Evolutionary conservation across 306 rosid genomes (phyloP).

Genomic region (Castanea crenata): DNA sequence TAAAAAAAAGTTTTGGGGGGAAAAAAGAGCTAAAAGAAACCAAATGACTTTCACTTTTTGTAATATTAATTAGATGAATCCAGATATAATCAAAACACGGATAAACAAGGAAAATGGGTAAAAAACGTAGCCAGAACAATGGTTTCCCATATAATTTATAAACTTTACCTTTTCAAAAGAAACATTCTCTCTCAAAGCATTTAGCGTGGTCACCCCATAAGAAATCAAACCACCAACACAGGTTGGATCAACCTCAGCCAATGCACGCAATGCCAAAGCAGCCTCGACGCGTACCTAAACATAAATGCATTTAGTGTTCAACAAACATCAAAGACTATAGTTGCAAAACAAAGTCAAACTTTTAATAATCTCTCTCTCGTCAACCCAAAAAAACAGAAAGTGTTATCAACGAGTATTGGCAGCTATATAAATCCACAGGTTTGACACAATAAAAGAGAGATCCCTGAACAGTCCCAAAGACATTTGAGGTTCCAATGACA

Average conservation of each 20-base stretch:
- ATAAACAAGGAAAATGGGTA: not conserved
- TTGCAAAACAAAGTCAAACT: not conserved
- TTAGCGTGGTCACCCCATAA: conserved; percentile 81
- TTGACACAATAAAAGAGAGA: not conserved
- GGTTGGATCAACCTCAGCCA: conserved; percentile 97
- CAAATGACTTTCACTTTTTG: not conserved
- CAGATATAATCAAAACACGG: not conserved
- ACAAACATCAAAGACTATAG: conserved; percentile 1
- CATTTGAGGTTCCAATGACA: not conserved
- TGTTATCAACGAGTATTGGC: not conserved
- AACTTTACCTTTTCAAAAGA: conserved; percentile 80
- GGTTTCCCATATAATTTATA: conserved; percentile 18
- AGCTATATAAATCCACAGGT: not conserved
- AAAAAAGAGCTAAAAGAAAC: not conserved
- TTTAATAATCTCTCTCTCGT: not conserved
- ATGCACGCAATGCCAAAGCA: conserved; percentile 74
- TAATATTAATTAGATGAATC: not conserved
- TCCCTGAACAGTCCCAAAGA: not conserved
- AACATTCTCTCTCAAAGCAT: conserved; percentile 87
- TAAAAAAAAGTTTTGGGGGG: not conserved
- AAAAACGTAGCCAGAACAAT: not conserved
- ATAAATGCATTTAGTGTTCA: conserved; percentile 16
- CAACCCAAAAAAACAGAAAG: not conserved
- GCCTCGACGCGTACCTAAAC: conserved; percentile 93
- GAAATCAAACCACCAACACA: conserved; percentile 97